A percentile compares a stretch with the other conserved stretches of the same genome.
These are phyloP conservation scores for Xerocomus amazonicus DNA, from an alignment of 1,284 basidiomycete genomes.

Conservation along the genomic window DNA sequence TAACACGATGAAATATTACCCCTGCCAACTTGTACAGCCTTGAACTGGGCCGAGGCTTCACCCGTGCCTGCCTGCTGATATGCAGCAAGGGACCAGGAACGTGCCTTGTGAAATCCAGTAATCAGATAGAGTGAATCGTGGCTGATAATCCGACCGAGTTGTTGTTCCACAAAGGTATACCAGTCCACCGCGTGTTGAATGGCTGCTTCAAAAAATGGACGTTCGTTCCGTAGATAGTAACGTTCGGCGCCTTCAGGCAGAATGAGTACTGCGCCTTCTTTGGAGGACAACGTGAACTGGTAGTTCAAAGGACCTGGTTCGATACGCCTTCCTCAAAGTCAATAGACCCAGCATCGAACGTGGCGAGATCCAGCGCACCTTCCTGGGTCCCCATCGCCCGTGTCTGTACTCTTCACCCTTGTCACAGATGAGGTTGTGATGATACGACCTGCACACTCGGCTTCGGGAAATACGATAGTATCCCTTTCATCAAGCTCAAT, in stretches of 20 bases:
- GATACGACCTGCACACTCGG: slow-evolving; percentile 14
- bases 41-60: slow-evolving; percentile 10
- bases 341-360: background rate
- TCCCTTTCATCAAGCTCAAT: slow-evolving; percentile 17
- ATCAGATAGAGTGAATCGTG: slow-evolving; percentile 25
- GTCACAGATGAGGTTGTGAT: slow-evolving; percentile 15
- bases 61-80: slow-evolving; percentile 1
- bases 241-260: slow-evolving; percentile 27
- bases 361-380: background rate
- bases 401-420: background rate
- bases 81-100: slow-evolving; percentile 20
- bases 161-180: slow-evolving; percentile 25
- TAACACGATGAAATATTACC: slow-evolving; percentile 13
- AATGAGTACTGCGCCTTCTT: slow-evolving; percentile 25
- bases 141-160: slow-evolving; percentile 22
- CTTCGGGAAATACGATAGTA: slow-evolving; percentile 7
- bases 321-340: too few relatives aligned
- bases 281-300: slow-evolving; percentile 17
- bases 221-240: slow-evolving; percentile 17
- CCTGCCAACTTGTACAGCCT: slow-evolving; percentile 7
- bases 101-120: slow-evolving; percentile 27
- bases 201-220: slow-evolving; percentile 17
- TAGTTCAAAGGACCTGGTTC: too few relatives aligned
- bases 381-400: too few relatives aligned
- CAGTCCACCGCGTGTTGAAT: slow-evolving; percentile 18